Evolutionary conservation across 345 rosid species (phyloP).

Genomic region (Mercurialis annua): DNA sequence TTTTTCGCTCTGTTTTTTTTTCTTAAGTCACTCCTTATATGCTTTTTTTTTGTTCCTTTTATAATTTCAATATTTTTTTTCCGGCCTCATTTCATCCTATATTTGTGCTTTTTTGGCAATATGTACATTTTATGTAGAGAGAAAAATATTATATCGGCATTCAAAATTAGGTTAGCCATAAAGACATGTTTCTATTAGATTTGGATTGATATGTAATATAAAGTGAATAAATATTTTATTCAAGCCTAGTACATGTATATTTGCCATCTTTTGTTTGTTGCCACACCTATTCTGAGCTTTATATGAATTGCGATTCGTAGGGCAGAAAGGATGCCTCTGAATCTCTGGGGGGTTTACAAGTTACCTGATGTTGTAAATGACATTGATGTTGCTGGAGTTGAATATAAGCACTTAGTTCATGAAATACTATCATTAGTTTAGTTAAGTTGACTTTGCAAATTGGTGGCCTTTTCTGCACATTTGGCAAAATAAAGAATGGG

Average conservation of each 20-base stretch:
- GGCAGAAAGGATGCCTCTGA: background rate
- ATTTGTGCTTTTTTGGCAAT: constrained; percentile 34
- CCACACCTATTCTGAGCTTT: background rate
- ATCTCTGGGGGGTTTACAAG: background rate
- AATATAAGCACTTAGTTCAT: too few relatives aligned
- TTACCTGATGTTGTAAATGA: too few relatives aligned
- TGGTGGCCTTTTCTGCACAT: too few relatives aligned
- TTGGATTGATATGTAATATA: constrained; percentile 16
- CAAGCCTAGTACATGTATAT: background rate
- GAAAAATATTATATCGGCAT: too few relatives aligned
- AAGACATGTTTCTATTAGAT: constrained; percentile 13
- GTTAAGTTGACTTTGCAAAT: too few relatives aligned
- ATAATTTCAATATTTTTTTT: constrained; percentile 15
- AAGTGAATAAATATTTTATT: background rate
- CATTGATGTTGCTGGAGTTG: too few relatives aligned
- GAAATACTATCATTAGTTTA: too few relatives aligned
- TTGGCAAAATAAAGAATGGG: too few relatives aligned
- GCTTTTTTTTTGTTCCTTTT: constrained; percentile 1
- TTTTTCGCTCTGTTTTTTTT: constrained; percentile 3
- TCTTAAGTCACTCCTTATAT: constrained; percentile 13
- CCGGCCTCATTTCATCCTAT: constrained; percentile 17
- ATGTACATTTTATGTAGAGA: constrained; percentile 55
- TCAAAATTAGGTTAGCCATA: background rate
- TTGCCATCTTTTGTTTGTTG: background rate
- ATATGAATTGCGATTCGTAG: background rate